A percentile compares a stretch with the other conserved stretches of the same genome.
Conservation (phyloP, 495 filamentous ascomycete species). For the Usnea hakonensis region DNA sequence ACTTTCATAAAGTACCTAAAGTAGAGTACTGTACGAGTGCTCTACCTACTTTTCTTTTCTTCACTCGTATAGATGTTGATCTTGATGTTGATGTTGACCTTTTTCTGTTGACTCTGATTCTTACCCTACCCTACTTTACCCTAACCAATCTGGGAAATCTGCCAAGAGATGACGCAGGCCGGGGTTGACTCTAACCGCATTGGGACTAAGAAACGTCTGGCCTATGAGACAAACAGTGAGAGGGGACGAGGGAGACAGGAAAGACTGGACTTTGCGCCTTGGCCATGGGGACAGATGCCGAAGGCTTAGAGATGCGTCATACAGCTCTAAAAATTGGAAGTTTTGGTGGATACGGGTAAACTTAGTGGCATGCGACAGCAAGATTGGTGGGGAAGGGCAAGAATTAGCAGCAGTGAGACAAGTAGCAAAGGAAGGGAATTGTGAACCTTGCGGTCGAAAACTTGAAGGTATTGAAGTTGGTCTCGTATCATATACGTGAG, state of each 20-base stretch:
- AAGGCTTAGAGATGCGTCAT: background rate
- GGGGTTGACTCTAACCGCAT: background rate
- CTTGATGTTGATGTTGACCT: no score
- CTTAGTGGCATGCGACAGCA: background rate
- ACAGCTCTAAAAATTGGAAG: background rate
- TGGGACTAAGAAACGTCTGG: background rate
- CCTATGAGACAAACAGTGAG: background rate
- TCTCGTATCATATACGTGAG: no score
- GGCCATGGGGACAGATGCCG: background rate
- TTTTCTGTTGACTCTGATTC: no score
- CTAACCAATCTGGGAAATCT: background rate
- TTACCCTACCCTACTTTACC: no score
- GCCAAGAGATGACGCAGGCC: conserved; percentile 3
- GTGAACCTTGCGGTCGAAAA: background rate
- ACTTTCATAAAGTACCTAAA: no score
- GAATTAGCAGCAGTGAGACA: background rate
- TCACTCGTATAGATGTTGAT: no score
- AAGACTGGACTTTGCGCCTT: background rate
- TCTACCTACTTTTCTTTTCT: no score
- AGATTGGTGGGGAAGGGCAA: background rate
- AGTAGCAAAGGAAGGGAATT: background rate
- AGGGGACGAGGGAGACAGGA: background rate
- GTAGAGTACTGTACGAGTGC: no score
- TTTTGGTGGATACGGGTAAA: background rate
- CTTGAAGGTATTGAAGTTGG: background rate